Base-by-base conservation (phyloP, 169 alveolate species). In the Plasmodium gonderi region DNA sequence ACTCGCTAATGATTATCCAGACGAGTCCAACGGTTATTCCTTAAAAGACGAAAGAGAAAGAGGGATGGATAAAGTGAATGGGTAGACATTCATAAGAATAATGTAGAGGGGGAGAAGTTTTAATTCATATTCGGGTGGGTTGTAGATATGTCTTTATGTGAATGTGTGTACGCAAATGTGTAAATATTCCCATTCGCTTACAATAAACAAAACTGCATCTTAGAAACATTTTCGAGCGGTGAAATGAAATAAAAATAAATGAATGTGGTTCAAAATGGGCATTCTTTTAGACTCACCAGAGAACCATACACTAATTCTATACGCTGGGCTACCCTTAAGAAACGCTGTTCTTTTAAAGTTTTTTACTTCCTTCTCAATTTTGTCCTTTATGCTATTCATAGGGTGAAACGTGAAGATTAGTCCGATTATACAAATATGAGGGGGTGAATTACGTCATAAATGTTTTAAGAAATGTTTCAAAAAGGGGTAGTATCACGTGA, bases 311-410 rank as follows among this genome's bases (percentile, higher is more conserved):
- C 94, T 68, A 64, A 90, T 78, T 72, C 60, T 76, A 17, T 72
- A 90, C 17, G 94, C 94, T 44, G 94, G 94, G 12, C 94, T 90
- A 8, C 94, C 94, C 38, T 36, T 77, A 74, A 90, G 94, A 14
- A 90, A 65, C 42, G 79, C 81, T 5, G 94, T 90, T 90, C 94
- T 64, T 78, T 78, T 90, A 45, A 90, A 90, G 60, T 77, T 78
- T 45, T 78, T 68, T 76, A 90, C 74, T 45, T 90, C 94, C 44
- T 90, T 90, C 40, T 9, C 45, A 42, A 90, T n/a, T 49, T 64
- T 90, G 65, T 33, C 74, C 74, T 49, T 90, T 45, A 90, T 47
- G 42, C 45, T 68, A 87, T 87, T 75, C 83, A 76, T 87, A 20
- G 45, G 79, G 33, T 29, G 42, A 31, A 45, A 51, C n/a, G 3